Evolutionary conservation across 345 rosid genomes (phyloP).

Genomic region (Populus pruinosa): DNA sequence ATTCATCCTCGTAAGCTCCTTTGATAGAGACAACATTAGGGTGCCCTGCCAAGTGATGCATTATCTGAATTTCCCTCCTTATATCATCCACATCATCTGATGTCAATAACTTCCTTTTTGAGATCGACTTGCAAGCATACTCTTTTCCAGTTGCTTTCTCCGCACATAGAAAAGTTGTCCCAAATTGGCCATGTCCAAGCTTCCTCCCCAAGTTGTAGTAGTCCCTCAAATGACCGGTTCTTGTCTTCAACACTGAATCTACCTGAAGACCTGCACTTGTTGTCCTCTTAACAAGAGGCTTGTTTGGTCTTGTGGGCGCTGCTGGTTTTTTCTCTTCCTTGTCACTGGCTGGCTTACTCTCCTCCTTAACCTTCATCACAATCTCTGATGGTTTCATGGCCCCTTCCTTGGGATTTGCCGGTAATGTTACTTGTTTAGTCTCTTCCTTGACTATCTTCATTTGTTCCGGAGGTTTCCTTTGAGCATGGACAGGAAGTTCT

Average conservation of each 20-base stretch:
- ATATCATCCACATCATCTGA: constrained; percentile 79
- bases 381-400: neutral
- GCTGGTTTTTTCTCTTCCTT: constrained; percentile 16
- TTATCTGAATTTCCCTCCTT: constrained; percentile 86
- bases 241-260: constrained; percentile 55
- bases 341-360: neutral
- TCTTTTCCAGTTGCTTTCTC: constrained; percentile 75
- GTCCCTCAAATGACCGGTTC: constrained; percentile 67
- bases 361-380: neutral
- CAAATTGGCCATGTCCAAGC: constrained; percentile 88
- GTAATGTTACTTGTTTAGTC: neutral
- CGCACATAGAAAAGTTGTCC: constrained; percentile 70
- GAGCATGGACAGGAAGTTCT: constrained; percentile 18
- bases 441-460: constrained; percentile 37
- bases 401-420: neutral
- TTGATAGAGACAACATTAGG: constrained; percentile 66
- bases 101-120: constrained; percentile 65
- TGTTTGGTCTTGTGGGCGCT: constrained; percentile 26
- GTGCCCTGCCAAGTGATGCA: constrained; percentile 76
- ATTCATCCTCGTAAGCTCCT: constrained; percentile 83
- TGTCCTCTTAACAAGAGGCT: constrained; percentile 50
- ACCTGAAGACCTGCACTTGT: constrained; percentile 54
- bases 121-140: constrained; percentile 86
- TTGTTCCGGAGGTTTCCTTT: constrained; percentile 33
- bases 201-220: constrained; percentile 60